Percentiles rank a stretch among this genome's conserved stretches.
Evolutionary conservation across 1,284 basidiomycete genomes (phyloP).

Genomic region (Sporisorium scitamineum): DNA sequence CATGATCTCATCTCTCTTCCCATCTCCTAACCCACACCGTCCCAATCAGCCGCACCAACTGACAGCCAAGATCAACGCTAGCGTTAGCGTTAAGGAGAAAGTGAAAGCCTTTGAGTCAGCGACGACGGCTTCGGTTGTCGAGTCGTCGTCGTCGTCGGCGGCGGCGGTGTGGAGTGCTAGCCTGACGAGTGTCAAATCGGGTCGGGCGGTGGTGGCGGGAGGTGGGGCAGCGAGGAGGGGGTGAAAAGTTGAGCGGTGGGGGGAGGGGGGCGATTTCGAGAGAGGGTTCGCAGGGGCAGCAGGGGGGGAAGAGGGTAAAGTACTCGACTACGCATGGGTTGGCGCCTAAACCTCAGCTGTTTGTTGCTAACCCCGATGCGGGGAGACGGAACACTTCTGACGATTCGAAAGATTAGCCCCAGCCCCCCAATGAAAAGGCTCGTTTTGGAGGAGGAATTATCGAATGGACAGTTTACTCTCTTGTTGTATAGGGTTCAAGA

Average conservation of each 20-base stretch:
- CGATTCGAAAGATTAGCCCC: too few relatives aligned
- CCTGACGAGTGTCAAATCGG: slow-evolving; percentile 24
- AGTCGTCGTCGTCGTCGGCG: too few relatives aligned
- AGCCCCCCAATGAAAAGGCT: neutral
- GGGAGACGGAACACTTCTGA: neutral
- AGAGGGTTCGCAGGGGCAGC: neutral
- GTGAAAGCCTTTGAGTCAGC: slow-evolving; percentile 52
- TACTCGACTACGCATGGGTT: slow-evolving; percentile 29
- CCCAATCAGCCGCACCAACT: neutral
- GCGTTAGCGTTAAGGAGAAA: slow-evolving; percentile 48
- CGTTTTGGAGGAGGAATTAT: neutral
- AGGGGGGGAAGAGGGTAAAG: neutral
- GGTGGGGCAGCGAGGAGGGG: neutral
- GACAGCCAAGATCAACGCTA: neutral
- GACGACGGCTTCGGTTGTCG: neutral
- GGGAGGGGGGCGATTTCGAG: slow-evolving; percentile 5
- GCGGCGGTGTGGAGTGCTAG: slow-evolving; percentile 27
- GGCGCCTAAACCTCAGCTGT: slow-evolving; percentile 57
- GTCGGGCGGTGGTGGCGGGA: neutral
- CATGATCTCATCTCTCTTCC: slow-evolving; percentile 53
- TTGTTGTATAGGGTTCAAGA: too few relatives aligned
- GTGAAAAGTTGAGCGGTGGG: neutral
- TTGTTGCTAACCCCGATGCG: slow-evolving; percentile 60
- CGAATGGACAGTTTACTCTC: too few relatives aligned
- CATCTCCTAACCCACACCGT: slow-evolving; percentile 15